Evolutionary conservation across 345 rosid genomes (phyloP).

Genomic region (Lumnitzera racemosa): DNA sequence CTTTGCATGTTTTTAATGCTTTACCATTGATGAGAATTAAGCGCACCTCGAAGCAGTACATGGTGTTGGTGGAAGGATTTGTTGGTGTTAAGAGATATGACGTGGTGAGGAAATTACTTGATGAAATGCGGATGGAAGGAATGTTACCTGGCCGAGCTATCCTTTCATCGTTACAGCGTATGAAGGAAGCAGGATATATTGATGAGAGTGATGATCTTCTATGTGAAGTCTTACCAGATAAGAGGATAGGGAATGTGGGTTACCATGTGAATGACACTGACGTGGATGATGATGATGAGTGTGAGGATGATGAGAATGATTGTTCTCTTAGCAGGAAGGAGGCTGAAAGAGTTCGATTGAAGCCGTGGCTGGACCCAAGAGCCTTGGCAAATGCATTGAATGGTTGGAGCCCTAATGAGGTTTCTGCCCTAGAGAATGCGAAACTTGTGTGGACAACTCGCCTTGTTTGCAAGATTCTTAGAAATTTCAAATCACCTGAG

Average conservation of each 20-base stretch:
- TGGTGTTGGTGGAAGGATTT: slow-evolving; percentile 46
- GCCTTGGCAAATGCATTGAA: slow-evolving; percentile 72
- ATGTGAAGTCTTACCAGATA: slow-evolving; percentile 56
- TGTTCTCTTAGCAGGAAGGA: slow-evolving; percentile 11
- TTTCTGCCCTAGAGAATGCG: slow-evolving; percentile 50
- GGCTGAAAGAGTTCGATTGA: slow-evolving; percentile 35
- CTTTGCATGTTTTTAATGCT: slow-evolving; percentile 42
- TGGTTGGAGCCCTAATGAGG: slow-evolving; percentile 58
- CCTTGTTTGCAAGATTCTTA: slow-evolving; percentile 75
- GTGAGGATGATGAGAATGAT: slow-evolving; percentile 7
- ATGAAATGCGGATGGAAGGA: slow-evolving; percentile 65
- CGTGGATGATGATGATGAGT: slow-evolving; percentile 19
- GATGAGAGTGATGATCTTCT: slow-evolving; percentile 48
- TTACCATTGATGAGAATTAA: slow-evolving; percentile 81
- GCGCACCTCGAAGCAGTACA: slow-evolving; percentile 60
- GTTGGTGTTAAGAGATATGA: slow-evolving; percentile 36
- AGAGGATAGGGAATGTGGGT: slow-evolving; percentile 45
- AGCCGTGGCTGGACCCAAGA: slow-evolving; percentile 84
- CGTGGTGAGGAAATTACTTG: slow-evolving; percentile 45
- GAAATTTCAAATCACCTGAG: slow-evolving; percentile 59
- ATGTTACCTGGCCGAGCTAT: slow-evolving; percentile 53
- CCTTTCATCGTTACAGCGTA: slow-evolving; percentile 39
- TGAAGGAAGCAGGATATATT: slow-evolving; percentile 56
- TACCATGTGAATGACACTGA: slow-evolving; percentile 25
- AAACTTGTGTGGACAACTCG: slow-evolving; percentile 78